Conservation (phyloP, 805 yeast species). For the Myxozyma neotropica region DNA sequence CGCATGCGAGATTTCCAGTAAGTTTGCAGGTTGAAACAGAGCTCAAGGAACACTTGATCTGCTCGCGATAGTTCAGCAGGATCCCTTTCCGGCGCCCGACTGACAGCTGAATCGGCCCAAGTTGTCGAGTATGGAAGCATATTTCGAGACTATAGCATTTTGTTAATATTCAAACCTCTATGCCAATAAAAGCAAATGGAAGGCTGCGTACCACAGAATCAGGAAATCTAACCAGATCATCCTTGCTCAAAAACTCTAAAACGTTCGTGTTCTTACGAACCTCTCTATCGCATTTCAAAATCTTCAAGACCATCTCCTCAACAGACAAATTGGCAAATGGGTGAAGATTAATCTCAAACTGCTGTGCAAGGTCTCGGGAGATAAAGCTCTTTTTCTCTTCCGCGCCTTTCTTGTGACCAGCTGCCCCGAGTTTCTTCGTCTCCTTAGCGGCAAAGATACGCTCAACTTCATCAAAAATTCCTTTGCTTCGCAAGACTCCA, state of each 20-base stretch:
- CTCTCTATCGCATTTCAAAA: conserved; percentile 74
- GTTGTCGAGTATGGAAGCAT: conserved; percentile 80
- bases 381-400: conserved; percentile 66
- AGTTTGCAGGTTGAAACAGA: conserved; percentile 77
- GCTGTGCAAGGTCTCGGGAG: conserved; percentile 86
- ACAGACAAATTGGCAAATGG: conserved; percentile 65
- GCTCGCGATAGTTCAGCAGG: conserved; percentile 79
- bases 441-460: conserved; percentile 85
- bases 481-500: conserved; percentile 68
- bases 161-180: not conserved
- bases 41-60: conserved; percentile 79
- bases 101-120: conserved; percentile 53
- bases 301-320: conserved; percentile 65
- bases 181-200: not conserved
- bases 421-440: conserved; percentile 49
- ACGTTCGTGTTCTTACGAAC: conserved; percentile 70
- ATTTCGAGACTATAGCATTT: conserved; percentile 51
- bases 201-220: conserved; percentile 49
- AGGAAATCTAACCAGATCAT: conserved; percentile 74
- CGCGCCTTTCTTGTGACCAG: conserved; percentile 50
- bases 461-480: conserved; percentile 83
- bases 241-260: conserved; percentile 79
- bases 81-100: conserved; percentile 61
- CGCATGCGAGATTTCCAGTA: conserved; percentile 94
- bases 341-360: conserved; percentile 91